phyloP scores from a whole-genome alignment of 306 rosid species.

The Prunus davidiana region DNA sequence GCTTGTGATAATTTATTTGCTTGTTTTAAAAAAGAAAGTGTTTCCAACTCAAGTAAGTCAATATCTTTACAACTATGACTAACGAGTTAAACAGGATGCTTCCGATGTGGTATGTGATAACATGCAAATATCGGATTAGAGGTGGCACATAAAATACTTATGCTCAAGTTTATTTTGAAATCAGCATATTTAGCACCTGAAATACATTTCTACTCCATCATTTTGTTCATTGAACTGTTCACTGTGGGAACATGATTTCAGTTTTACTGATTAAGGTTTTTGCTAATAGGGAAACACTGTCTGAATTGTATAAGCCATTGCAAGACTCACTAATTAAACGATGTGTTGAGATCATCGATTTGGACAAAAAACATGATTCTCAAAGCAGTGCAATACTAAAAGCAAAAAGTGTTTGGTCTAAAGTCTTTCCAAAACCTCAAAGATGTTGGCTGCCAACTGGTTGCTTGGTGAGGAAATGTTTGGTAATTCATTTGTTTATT shows the following conservation, averaged over 20 bases:
- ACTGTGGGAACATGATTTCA: background rate
- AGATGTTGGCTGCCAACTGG: constrained; percentile 98
- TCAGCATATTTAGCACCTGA: background rate
- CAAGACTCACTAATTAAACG: constrained; percentile 70
- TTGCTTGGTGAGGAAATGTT: constrained; percentile 68
- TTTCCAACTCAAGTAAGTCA: background rate
- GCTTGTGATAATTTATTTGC: background rate
- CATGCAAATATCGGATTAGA: background rate
- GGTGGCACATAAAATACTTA: background rate
- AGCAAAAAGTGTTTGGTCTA: constrained; percentile 77
- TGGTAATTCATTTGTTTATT: constrained; percentile 4
- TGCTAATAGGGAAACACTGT: constrained; percentile 41
- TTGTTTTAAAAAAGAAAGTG: no score
- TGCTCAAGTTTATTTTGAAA: background rate
- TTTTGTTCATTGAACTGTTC: background rate
- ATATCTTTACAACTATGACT: background rate
- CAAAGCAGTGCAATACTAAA: constrained; percentile 36
- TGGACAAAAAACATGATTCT: constrained; percentile 39
- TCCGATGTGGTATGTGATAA: background rate
- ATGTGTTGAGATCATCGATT: constrained; percentile 63
- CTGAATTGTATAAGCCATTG: constrained; percentile 74
- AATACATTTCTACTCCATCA: constrained; percentile 1
- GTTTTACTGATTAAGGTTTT: constrained; percentile 16
- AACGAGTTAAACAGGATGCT: background rate
- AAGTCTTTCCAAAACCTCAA: constrained; percentile 72